Base-by-base conservation (phyloP, 148 eudicot species). In the Diospyros kaki region DNA sequence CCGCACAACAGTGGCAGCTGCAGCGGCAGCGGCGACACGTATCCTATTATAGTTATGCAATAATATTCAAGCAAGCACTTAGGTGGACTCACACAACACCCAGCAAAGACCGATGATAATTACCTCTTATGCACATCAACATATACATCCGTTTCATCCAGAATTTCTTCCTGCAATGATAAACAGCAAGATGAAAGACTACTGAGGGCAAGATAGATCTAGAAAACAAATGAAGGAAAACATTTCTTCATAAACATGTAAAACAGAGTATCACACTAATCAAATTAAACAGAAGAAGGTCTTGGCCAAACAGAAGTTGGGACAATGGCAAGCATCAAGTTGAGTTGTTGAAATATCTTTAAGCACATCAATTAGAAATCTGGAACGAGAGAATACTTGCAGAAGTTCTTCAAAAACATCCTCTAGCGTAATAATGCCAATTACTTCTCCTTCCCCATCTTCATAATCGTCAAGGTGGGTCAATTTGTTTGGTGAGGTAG, bases 371-470 rank as follows among this genome's bases (percentile, higher is more conserved):
- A 58, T 62, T 54, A 54, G 58, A 72, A 52, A 14, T 44, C 69
- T 44, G 45, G 58, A 17, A 56, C 58, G 17, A 64, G 52, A 73
- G 10, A 2, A 76, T 78, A 94, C 98, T 83, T 94, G 97, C 69
- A 94, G 87, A 83, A 94, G 93, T 78, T 94, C 98, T 84, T 94
- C 98, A 73, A 94, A 94, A 60, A 94, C 98, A 77, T 94, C 98
- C 73, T 94, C 98, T 42, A 94, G 84, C 46, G 98, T 94, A 75
- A 94, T 94, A 38, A 94, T 91, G 74, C 98, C 98, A 69, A 94
- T 83, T 18, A 94, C 98, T 76, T 88, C 94, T n/a, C 90, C 98
- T 76, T 88, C 94, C 28, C 90, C 93, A 64, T 93, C 97, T 86
- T 93, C 97, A 79, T 83, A 75, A 70, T 88, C 92, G 59, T 91